Evolutionary conservation across 805 yeast genomes (phyloP), one percentile per base, ranked within the genome.

Genomic region (Ogataea polymorpha): DNA sequence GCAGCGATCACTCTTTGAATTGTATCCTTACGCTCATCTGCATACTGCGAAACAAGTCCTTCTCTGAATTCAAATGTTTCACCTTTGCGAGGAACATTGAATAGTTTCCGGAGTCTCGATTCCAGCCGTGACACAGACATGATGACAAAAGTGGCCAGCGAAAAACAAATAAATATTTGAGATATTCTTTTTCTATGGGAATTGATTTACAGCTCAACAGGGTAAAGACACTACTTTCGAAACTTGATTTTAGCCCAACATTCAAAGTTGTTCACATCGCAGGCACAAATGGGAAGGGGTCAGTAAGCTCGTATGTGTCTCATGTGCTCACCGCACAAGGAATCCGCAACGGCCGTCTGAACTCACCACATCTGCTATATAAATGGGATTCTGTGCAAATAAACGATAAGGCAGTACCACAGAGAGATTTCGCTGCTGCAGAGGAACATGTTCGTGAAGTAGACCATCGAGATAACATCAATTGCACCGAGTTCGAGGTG

Each of bases 211-310:
- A 86, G 2, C 66, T 85, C 10, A 47, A 67, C 3, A 63, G 89
- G 37, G 67, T 83, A 0, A 23, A 62, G 1, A 53, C 56, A 28
- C 68, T 84, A 3, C 65, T 82, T 10, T 36, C 49, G 5, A 54
- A 59, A 16, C 65, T 89, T 15, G 88, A 87, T 0, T 75, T 79
- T 51, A 97, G 96, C 0, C 93, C 87, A 28, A 52, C 60, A 9
- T 78, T 79, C 55, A 75, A 77, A 46, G 80, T 88, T 0, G 67
- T 93, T n/a, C 99, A 93, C 57, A 74, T 93, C 4, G 96, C 96
- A 0, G 99, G 99, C 0, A 91, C 99, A 7, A 91, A 91, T 58
- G 99, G 99, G 0, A 91, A 91, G 57, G 99, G 99, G 0, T 89
- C 97, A 0, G 86, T 90, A 0, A 80, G 95, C 44, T 81, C 96